Evolutionary conservation across 371 early-diverging fungal species (phyloP).

Genomic region (Actinomortierella wolfii): DNA sequence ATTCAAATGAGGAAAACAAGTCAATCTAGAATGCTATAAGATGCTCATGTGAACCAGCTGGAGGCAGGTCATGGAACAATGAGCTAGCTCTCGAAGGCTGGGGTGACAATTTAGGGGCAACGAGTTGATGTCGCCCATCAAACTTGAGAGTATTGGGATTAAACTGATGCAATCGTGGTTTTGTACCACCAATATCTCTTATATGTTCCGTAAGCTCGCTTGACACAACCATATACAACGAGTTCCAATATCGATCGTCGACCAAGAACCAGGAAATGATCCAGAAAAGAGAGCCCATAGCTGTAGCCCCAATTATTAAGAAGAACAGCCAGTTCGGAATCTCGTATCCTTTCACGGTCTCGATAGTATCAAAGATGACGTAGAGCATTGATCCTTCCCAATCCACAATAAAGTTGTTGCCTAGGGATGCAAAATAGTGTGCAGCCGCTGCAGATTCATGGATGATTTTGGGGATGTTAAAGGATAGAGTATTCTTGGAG

Average conservation of each 20-base stretch:
- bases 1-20: no score
- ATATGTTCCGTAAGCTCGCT: neutral
- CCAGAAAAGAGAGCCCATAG: neutral
- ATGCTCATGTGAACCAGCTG: no score
- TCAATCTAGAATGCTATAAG: no score
- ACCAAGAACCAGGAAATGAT: neutral
- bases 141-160: neutral
- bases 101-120: no score
- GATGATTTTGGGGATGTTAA: conserved; percentile 1
- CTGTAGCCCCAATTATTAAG: neutral
- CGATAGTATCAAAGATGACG: conserved; percentile 7
- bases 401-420: conserved; percentile 10
- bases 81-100: no score
- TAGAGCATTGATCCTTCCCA: conserved; percentile 6
- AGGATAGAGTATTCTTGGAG: neutral
- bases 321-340: neutral
- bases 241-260: conserved; percentile 1
- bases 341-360: conserved; percentile 7
- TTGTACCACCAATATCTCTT: no score
- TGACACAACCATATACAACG: conserved; percentile 3
- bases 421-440: conserved; percentile 2
- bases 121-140: neutral
- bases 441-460: neutral
- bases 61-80: no score
- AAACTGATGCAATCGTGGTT: conserved; percentile 2